Evolutionary conservation across 2,329 filamentous ascomycete genomes (phyloP).

Genomic region (Aureobasidium vineae): DNA sequence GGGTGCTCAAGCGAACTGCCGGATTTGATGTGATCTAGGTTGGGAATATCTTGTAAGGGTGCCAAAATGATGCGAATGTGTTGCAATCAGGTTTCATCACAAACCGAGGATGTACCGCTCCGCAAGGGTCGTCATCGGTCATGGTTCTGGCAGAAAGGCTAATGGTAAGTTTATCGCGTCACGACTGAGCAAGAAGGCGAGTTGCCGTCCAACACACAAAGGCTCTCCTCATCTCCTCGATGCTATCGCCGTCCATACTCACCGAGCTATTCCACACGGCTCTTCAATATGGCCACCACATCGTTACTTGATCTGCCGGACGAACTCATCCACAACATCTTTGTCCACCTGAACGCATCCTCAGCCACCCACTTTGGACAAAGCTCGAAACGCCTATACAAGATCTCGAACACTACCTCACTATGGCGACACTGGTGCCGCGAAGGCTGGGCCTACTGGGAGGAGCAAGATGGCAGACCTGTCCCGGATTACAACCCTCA

Average conservation of each 20-base stretch:
- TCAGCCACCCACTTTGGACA: conserved; percentile 52
- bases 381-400: conserved; percentile 63
- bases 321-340: conserved; percentile 79
- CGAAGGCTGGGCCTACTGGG: conserved; percentile 71
- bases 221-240: background rate
- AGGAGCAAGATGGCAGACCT: conserved; percentile 58
- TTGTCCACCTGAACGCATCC: conserved; percentile 59
- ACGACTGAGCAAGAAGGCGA: conserved; percentile 12
- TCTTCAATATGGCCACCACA: conserved; percentile 5
- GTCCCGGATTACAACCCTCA: conserved; percentile 50
- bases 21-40: background rate
- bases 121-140: conserved; percentile 9
- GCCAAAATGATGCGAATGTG: background rate
- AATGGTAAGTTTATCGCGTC: conserved; percentile 6
- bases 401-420: conserved; percentile 66
- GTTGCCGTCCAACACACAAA: background rate
- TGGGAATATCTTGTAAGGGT: too few relatives aligned
- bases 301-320: conserved; percentile 59
- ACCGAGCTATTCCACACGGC: background rate
- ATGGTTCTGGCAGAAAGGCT: background rate
- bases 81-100: too few relatives aligned
- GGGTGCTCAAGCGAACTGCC: background rate
- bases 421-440: conserved; percentile 79
- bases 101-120: background rate
- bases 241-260: background rate